A percentile compares a stretch with the other conserved stretches of the same genome.
Evolutionary conservation across 192 early-diverging fungal genomes (phyloP).

Genomic region (Fimicolochytrium jonesii): DNA sequence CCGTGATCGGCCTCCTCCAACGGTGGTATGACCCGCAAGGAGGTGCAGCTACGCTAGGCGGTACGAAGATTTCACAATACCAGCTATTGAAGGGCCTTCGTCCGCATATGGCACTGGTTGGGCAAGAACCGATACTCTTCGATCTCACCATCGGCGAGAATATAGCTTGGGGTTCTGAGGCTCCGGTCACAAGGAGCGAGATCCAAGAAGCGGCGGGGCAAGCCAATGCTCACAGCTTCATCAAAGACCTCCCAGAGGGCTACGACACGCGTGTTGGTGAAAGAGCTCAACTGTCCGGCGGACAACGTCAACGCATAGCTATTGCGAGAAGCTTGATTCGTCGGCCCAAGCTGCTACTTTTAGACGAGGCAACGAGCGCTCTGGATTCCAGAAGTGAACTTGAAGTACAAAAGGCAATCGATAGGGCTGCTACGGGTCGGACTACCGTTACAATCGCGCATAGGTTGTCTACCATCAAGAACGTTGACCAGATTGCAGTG

Average conservation of each 20-base stretch:
- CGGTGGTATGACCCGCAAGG: constrained; percentile 68
- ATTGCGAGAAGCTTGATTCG: constrained; percentile 52
- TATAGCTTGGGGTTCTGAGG: constrained; percentile 41
- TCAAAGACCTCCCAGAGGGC: constrained; percentile 49
- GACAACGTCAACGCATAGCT: constrained; percentile 83
- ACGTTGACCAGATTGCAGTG: constrained; percentile 68
- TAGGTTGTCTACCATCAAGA: constrained; percentile 78
- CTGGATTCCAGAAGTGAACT: constrained; percentile 15
- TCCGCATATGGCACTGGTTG: neutral
- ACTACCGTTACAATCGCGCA: constrained; percentile 44
- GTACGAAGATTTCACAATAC: neutral
- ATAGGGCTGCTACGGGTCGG: constrained; percentile 5
- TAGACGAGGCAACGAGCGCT: constrained; percentile 20
- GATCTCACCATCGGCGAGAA: constrained; percentile 90
- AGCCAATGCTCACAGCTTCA: constrained; percentile 78
- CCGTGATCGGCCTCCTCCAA: constrained; percentile 55
- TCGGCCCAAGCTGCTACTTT: constrained; percentile 17
- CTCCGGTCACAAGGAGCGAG: constrained; percentile 39
- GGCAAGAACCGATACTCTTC: constrained; percentile 72
- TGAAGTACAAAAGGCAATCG: constrained; percentile 16
- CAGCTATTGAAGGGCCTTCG: constrained; percentile 7
- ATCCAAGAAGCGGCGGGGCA: constrained; percentile 51
- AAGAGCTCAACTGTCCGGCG: constrained; percentile 64
- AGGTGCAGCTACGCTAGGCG: constrained; percentile 49
- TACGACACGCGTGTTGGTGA: constrained; percentile 12